These are phyloP conservation scores for Rhypophila decipiens DNA, from an alignment of 495 filamentous ascomycete species.

Conservation along the genomic window DNA sequence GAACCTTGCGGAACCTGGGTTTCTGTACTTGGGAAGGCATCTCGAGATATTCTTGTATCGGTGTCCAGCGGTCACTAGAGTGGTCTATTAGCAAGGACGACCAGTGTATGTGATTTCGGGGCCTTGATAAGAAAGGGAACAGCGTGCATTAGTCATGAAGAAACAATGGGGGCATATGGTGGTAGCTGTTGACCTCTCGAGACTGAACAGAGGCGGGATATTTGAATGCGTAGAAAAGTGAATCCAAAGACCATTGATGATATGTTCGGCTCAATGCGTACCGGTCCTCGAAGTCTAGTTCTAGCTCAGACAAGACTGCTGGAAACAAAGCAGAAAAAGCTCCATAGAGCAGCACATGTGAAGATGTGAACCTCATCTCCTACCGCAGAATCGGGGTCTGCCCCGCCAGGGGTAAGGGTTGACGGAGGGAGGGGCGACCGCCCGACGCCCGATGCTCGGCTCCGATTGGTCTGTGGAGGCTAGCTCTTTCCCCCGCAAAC, in stretches of 20 bases:
- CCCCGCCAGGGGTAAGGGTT: neutral
- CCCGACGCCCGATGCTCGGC: too few species aligned
- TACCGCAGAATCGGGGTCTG: neutral
- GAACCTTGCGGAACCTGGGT: conserved; percentile 70
- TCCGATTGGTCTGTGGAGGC: too few species aligned
- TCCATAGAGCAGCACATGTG: conserved; percentile 7
- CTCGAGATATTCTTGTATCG: conserved; percentile 11
- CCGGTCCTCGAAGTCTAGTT: conserved; percentile 8
- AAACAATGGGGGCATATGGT: too few species aligned
- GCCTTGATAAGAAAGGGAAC: too few species aligned
- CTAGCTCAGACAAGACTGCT: conserved; percentile 16
- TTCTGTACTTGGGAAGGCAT: conserved; percentile 29
- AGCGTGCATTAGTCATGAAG: too few species aligned
- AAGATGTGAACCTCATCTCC: neutral
- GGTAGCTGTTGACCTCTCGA: too few species aligned
- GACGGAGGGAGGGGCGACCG: neutral
- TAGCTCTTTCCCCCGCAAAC: too few species aligned
- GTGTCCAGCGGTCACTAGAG: conserved; percentile 13
- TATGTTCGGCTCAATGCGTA: conserved; percentile 5
- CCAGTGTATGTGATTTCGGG: neutral
- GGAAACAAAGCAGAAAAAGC: conserved; percentile 14
- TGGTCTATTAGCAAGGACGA: conserved; percentile 16
- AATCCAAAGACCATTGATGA: too few species aligned
- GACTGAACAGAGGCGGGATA: too few species aligned
- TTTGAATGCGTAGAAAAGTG: too few species aligned